Base-by-base conservation (phyloP, 1,284 basidiomycete species). In the Ganoderma sp. region DNA sequence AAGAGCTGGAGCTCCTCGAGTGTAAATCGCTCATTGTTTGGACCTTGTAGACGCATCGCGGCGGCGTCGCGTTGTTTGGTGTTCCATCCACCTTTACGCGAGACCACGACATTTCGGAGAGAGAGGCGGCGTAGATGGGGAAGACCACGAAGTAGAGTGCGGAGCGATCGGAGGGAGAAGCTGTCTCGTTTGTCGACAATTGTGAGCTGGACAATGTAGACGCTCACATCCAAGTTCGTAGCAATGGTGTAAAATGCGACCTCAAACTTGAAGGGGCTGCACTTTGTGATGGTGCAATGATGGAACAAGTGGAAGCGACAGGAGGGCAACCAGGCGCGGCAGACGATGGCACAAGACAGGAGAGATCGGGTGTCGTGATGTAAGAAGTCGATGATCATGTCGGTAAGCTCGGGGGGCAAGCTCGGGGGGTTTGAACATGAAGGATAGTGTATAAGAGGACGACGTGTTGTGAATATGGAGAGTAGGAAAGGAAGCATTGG, bases 1-100 rank as follows among this genome's bases (percentile, higher is more conserved):
- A 50, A 50, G 48, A 50, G 48, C n/a, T 22, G 48, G 48, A 50
- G 48, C n/a, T 50, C 48, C 22, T 50, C 48, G 7, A 50, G 48
- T 22, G 48, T n/a, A 9, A 50, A 50, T 32, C 32, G 3, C 32
- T 32, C 32, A 32, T 28, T 28, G 25, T 28, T 28, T 28, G 32
- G 32, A 32, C 32, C 5, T 32, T 32, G 32, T 32, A 32, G 32
- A 32, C 5, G 32, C 32, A 32, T 32, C 32, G 32, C 32, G 25
- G 25, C 25, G 25, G 25, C 25, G 25, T 28, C 25, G 25, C 25
- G 25, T 28, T 28, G 25, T 28, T 28, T 28, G 25, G 25, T 28
- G 25, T 28, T 28, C 25, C 25, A 28, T 28, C 25, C 25, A 28
- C 25, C 25, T 28, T 28, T 28, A 28, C 25, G 25, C 32, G 32